Base-by-base conservation (phyloP, 2,329 filamentous ascomycete species). In the Claviceps sp. region DNA sequence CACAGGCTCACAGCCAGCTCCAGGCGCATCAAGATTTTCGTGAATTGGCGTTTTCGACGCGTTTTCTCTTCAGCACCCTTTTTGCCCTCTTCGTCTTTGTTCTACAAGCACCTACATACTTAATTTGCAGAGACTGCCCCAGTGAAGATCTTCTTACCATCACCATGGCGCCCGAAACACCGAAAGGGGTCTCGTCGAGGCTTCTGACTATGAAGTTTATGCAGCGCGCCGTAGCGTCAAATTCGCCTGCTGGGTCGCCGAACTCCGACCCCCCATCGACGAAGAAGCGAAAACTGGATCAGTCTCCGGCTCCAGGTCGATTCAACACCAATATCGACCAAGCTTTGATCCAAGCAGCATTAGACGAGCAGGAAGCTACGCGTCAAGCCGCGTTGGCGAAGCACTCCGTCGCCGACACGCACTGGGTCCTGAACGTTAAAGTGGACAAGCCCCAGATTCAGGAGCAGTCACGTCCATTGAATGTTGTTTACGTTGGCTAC, bases 181-280 rank as follows among this genome's bases (percentile, higher is more conserved):
- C 79, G 46, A 78, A 78, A 67, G 76, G 75, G 45, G 89, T 94
- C 82, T 95, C 90, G 56, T 90, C 85, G 53, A 83, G 89, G 58
- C 82, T 96, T 47, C 76, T 94, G 63, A 90, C 86, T 39, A 96
- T 95, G 89, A 95, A 95, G 73, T 96, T 96, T 65, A 96, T 96
- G 90, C 90, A 95, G 73, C 80, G 90, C 61, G 86, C 86, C 56
- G 85, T 82, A 48, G 81, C 83, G 48, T 78, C 83, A 23, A 71
- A 71, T 48, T 71, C 71, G 37, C 68, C 61, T 54, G 62, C 67
- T 49, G 64, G 71, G 17, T 71, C 71, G 54, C 65, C 77, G 56
- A 62, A 72, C 60, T 68, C 69, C 48, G 74, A 78, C 20, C 71
- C 75, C 17, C 78, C 64, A 61, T 75, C 66, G 53, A 69, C 77